Conservation (phyloP, 2,329 filamentous ascomycete genomes). For the Colletotrichum scovillei region DNA sequence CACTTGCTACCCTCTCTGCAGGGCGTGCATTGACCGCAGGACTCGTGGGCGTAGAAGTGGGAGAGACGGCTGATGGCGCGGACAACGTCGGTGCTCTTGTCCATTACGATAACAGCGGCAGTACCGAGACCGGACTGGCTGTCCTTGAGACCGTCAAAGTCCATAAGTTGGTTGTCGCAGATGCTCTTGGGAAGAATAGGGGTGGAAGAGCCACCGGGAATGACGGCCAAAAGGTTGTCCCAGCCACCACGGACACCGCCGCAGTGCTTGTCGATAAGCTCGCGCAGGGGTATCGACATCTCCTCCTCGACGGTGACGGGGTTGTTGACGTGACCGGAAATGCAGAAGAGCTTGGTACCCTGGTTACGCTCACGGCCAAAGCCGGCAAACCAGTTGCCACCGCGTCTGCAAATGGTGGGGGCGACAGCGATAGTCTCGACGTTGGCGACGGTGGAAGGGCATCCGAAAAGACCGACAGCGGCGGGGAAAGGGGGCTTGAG, state of each 20-base stretch:
- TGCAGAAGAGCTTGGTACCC: slow-evolving; percentile 98
- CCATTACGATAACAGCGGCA: slow-evolving; percentile 98
- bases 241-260: slow-evolving; percentile 96
- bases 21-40: slow-evolving; percentile 98
- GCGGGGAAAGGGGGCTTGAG: slow-evolving; percentile 99
- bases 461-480: slow-evolving; percentile 96
- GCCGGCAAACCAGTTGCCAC: slow-evolving; percentile 89
- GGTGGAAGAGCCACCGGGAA: slow-evolving; percentile 96
- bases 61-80: slow-evolving; percentile 92
- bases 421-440: slow-evolving; percentile 97
- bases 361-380: slow-evolving; percentile 97
- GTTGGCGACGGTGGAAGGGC: slow-evolving; percentile 97
- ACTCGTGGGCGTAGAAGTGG: slow-evolving; percentile 99
- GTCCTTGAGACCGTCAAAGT: slow-evolving; percentile 98
- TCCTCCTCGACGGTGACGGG: slow-evolving; percentile 98
- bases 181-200: slow-evolving; percentile 91
- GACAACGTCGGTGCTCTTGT: slow-evolving; percentile 96
- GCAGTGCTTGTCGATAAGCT: slow-evolving; percentile 98
- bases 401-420: slow-evolving; percentile 94
- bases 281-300: slow-evolving; percentile 96
- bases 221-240: slow-evolving; percentile 96
- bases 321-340: slow-evolving; percentile 99
- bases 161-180: slow-evolving; percentile 97
- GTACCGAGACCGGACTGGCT: slow-evolving; percentile 97
- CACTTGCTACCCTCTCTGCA: slow-evolving; percentile 99